phyloP scores from a whole-genome alignment of 225 moss, liverwort and hornwort genomes.

The Physcomitrium patens region DNA sequence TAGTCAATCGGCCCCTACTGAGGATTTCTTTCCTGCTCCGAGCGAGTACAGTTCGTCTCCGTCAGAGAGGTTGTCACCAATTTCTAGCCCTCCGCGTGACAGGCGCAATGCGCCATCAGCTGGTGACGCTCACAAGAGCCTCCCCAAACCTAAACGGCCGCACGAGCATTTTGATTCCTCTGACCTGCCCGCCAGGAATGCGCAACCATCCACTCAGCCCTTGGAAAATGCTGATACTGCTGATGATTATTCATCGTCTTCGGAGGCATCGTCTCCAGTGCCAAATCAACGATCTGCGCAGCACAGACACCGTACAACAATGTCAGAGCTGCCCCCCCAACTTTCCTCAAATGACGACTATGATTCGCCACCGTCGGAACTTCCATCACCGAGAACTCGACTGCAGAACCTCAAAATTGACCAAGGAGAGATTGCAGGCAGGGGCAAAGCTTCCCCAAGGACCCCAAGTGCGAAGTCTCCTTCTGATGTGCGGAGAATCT shows the following conservation, averaged over 20 bases:
- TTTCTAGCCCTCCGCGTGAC: constrained; percentile 24
- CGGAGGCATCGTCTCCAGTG: constrained; percentile 11
- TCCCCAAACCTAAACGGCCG: not conserved
- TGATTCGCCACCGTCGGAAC: not conserved
- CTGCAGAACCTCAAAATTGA: not conserved
- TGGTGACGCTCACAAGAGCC: constrained; percentile 21
- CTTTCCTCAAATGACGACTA: not conserved
- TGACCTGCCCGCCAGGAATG: not conserved
- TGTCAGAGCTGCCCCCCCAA: constrained; percentile 27
- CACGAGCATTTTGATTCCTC: too few species aligned
- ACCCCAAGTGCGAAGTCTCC: constrained; percentile 37
- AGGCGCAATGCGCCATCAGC: too few species aligned
- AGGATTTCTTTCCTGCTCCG: constrained; percentile 35
- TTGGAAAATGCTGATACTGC: constrained; percentile 12
- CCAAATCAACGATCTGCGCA: not conserved
- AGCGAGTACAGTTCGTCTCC: constrained; percentile 29
- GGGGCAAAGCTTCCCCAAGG: constrained; percentile 1
- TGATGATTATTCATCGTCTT: constrained; percentile 20
- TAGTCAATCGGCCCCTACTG: constrained; percentile 44
- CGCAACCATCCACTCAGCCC: constrained; percentile 4
- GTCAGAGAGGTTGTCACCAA: constrained; percentile 28
- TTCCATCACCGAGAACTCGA: constrained; percentile 18
- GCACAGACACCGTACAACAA: constrained; percentile 12
- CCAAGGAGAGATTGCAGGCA: constrained; percentile 16
- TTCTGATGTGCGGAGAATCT: constrained; percentile 48